A percentile compares a stretch with the other conserved stretches of the same genome.
phyloP scores from a whole-genome alignment of 2,329 filamentous ascomycete genomes.

The Alternaria infectoria region DNA sequence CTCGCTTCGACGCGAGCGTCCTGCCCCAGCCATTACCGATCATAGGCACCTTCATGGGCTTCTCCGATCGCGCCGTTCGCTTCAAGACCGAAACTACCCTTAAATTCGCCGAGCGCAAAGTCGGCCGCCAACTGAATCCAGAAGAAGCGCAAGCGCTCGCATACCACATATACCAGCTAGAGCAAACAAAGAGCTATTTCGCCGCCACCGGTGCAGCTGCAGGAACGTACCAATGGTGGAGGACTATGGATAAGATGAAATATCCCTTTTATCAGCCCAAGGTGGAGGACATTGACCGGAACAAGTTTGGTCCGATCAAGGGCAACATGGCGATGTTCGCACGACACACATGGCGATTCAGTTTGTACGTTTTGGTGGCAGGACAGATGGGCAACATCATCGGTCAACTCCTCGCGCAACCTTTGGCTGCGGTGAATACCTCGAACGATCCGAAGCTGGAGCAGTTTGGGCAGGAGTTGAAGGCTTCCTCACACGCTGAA shows the following conservation, averaged over 20 bases:
- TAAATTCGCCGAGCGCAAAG: slow-evolving; percentile 37
- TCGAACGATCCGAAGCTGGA: slow-evolving; percentile 51
- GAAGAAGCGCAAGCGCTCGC: slow-evolving; percentile 54
- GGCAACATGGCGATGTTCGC: slow-evolving; percentile 42
- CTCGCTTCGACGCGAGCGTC: slow-evolving; percentile 46
- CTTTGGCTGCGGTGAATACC: slow-evolving; percentile 40
- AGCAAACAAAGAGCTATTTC: slow-evolving; percentile 50
- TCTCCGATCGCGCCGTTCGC: slow-evolving; percentile 31
- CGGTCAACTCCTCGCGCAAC: slow-evolving; percentile 43
- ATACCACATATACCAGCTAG: slow-evolving; percentile 47
- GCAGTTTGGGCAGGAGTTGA: slow-evolving; percentile 48
- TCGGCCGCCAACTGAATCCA: slow-evolving; percentile 47
- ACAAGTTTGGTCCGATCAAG: slow-evolving; percentile 45
- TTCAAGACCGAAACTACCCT: slow-evolving; percentile 43
- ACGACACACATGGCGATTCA: slow-evolving; percentile 36
- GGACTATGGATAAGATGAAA: slow-evolving; percentile 41
- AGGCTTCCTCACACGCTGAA: slow-evolving; percentile 24
- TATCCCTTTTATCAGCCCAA: slow-evolving; percentile 54
- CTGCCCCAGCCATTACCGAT: slow-evolving; percentile 48
- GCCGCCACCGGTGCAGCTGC: slow-evolving; percentile 40
- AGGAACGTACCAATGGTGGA: slow-evolving; percentile 44
- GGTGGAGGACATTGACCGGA: slow-evolving; percentile 46
- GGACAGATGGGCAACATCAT: slow-evolving; percentile 42
- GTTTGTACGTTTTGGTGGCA: slow-evolving; percentile 32
- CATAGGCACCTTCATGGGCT: slow-evolving; percentile 39